phyloP scores from a whole-genome alignment of 768 basidiomycete genomes.

The Russula earlei region DNA sequence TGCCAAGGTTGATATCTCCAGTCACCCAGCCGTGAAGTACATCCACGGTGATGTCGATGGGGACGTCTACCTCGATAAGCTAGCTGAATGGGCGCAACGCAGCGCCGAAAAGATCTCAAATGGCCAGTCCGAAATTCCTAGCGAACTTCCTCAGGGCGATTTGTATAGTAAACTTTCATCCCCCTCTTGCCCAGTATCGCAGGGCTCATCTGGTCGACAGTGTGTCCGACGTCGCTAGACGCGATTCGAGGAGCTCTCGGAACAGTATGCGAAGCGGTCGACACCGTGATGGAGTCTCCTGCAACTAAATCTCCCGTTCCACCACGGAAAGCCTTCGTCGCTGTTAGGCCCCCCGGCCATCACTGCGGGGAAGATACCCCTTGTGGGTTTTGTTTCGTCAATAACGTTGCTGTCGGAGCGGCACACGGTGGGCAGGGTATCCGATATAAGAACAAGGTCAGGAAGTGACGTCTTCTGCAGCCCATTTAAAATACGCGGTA shows the following conservation, averaged over 20 bases:
- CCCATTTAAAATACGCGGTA: conserved; percentile 70
- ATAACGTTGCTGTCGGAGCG: conserved; percentile 85
- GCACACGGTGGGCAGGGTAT: conserved; percentile 59
- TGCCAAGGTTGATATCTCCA: conserved; percentile 44
- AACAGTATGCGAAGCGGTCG: conserved; percentile 83
- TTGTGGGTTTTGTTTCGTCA: conserved; percentile 91
- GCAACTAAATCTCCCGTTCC: neutral
- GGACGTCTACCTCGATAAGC: conserved; percentile 56
- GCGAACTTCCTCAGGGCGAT: conserved; percentile 63
- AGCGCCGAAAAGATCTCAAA: conserved; percentile 51
- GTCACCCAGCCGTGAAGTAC: conserved; percentile 59
- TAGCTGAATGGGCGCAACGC: conserved; percentile 49
- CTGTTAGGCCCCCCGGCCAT: conserved; percentile 85
- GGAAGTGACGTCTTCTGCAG: conserved; percentile 32
- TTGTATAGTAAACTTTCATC: conserved; percentile 54
- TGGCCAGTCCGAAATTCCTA: conserved; percentile 69
- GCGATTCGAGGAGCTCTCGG: conserved; percentile 79
- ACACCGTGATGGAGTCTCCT: conserved; percentile 38
- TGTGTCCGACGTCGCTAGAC: conserved; percentile 66
- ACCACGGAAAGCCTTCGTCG: conserved; percentile 55
- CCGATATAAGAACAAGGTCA: neutral
- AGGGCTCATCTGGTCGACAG: conserved; percentile 29
- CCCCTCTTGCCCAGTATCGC: neutral
- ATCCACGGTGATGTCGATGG: conserved; percentile 62
- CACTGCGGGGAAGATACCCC: conserved; percentile 89